Base-by-base conservation (phyloP, 495 filamentous ascomycete genomes). In the Aspergillus homomorphus region DNA sequence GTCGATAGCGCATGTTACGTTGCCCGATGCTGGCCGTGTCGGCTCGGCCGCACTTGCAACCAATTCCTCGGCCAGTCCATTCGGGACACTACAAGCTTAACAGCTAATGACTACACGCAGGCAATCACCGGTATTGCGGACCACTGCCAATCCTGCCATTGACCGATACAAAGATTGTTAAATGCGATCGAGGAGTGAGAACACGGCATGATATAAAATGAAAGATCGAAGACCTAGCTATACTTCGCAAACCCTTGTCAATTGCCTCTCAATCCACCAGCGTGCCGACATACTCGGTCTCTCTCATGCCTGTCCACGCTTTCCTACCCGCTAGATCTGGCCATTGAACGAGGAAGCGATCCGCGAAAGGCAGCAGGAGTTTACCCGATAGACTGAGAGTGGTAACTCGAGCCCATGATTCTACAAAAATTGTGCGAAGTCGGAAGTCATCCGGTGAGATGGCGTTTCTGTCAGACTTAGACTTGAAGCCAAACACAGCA, bases 321-420 rank as follows among this genome's bases (percentile, higher is more conserved):
- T 62, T 69, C 38, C 70, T 79, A 16, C 71, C 73, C 38, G 72
- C 78, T 58, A 88, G 69, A 50, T 73, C 68, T 60, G 80, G 76
- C 89, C 89, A 92, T 72, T 92, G 89, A 61, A 92, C 89, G 30
- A 91, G 55, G 61, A 92, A 89, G 54, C 81, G 76, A 73, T 93
- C 84, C 49, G 85, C 87, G 45, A 88, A 64, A 26, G 75, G 71
- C 41, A 86, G 66, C 53, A 97, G 74, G 6, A 97, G 70, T 60
- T 81, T 82, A 7, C 93, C 92, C 54, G 88, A 92, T 51, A 95
- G 70, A 75, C 93, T 97, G 64, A 96, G 67, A 10, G 80, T 85
- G 55, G 76, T 83, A 3, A 94, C 87, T 18, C 92, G 81, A 1
- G 94, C 95, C 87, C 91, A 98, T 24, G 86, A 91, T 81, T 98